A percentile compares a stretch with the other conserved stretches of the same genome.
phyloP scores from a whole-genome alignment of 208 protist species.

The Trypanosoma rangeli region DNA sequence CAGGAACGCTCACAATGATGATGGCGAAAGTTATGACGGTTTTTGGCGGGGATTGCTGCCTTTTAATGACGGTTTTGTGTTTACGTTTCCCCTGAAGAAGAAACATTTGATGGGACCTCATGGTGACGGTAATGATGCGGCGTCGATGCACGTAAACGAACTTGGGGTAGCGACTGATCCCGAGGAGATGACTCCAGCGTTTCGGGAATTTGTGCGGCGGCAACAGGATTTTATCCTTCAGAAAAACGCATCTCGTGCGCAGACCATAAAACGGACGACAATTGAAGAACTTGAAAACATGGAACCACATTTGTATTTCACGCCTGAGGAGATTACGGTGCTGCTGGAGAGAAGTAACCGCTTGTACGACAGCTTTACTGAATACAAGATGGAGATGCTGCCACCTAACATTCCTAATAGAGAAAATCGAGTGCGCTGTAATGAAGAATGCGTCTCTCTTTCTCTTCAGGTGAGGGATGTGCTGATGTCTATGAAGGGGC shows the following conservation, averaged over 20 bases:
- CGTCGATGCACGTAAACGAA: conserved; percentile 47
- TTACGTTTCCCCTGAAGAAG: conserved; percentile 55
- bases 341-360: conserved; percentile 62
- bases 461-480: conserved; percentile 82
- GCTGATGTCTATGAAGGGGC: conserved; percentile 83
- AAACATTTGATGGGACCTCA: conserved; percentile 14
- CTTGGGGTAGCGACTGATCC: conserved; percentile 63
- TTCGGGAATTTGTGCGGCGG: conserved; percentile 80
- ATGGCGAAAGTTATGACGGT: not conserved
- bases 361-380: conserved; percentile 58
- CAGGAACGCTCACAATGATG: conserved; percentile 10
- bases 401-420: conserved; percentile 77
- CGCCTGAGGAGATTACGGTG: conserved; percentile 68
- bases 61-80: conserved; percentile 63
- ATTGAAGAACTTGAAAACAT: conserved; percentile 78
- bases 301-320: conserved; percentile 80
- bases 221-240: conserved; percentile 88
- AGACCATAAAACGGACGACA: conserved; percentile 53
- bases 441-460: conserved; percentile 80
- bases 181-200: conserved; percentile 68
- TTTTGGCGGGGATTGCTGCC: conserved; percentile 34
- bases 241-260: conserved; percentile 43
- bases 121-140: conserved; percentile 23
- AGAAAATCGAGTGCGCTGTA: conserved; percentile 55
- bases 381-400: conserved; percentile 68